These are phyloP conservation scores for Pythium phragmitis DNA, from an alignment of 352 stramenopile species.

Conservation along the genomic window DNA sequence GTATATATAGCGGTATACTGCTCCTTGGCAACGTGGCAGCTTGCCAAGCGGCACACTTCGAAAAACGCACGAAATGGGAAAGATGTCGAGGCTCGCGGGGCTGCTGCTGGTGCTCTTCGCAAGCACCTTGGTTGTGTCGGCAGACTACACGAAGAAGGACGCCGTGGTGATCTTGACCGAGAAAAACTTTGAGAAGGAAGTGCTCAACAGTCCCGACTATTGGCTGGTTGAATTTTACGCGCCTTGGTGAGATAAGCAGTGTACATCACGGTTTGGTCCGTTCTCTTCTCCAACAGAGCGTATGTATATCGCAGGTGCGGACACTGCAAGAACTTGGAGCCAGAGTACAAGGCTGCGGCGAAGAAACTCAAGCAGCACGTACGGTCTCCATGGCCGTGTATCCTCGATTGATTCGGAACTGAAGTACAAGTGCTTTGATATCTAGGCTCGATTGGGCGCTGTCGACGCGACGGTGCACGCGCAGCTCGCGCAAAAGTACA, in stretches of 20 bases:
- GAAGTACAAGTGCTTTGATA: background rate
- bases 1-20: conserved; percentile 3
- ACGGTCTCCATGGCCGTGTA: background rate
- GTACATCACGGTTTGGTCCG: no score
- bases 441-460: conserved; percentile 61
- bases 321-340: conserved; percentile 90
- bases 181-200: conserved; percentile 83
- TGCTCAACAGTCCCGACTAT: conserved; percentile 76
- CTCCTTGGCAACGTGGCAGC: conserved; percentile 21
- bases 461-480: conserved; percentile 67
- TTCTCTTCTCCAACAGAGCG: background rate
- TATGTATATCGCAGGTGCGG: conserved; percentile 45
- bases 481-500: conserved; percentile 70
- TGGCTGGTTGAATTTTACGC: conserved; percentile 95
- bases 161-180: conserved; percentile 73
- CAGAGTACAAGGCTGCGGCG: conserved; percentile 86
- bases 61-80: conserved; percentile 6
- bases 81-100: background rate
- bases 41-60: background rate
- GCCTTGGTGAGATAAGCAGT: conserved; percentile 55
- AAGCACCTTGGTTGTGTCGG: conserved; percentile 8
- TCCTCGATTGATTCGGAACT: background rate
- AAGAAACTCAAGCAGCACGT: conserved; percentile 85
- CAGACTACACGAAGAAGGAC: conserved; percentile 52
- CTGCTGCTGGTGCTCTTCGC: conserved; percentile 12